A percentile compares a stretch with the other conserved stretches of the same genome.
Evolutionary conservation across 164 flowering plant species (phyloP).

Genomic region (Amborella trichopoda): DNA sequence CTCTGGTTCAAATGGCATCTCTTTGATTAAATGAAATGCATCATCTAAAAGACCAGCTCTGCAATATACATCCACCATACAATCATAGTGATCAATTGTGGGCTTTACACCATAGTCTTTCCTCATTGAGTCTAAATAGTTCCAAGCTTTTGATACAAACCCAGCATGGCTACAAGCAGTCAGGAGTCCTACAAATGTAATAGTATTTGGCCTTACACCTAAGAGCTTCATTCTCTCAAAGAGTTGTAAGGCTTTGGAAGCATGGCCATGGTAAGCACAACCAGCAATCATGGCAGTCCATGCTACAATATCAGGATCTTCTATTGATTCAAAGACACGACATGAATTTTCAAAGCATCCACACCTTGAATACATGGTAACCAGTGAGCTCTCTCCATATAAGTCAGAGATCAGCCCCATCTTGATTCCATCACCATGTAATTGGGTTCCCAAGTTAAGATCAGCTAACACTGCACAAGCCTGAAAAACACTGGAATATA

Average conservation of each 20-base stretch:
- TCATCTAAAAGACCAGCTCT: slow-evolving; percentile 44
- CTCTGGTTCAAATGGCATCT: slow-evolving; percentile 38
- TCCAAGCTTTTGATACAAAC: slow-evolving; percentile 26
- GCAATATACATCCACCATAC: slow-evolving; percentile 41
- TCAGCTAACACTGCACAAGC: slow-evolving; percentile 37
- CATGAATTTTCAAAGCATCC: slow-evolving; percentile 37
- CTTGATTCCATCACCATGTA: slow-evolving; percentile 51
- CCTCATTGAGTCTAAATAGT: slow-evolving; percentile 33
- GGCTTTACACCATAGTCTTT: slow-evolving; percentile 27
- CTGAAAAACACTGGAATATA: slow-evolving; percentile 42
- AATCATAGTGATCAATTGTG: slow-evolving; percentile 40
- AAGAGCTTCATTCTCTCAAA: slow-evolving; percentile 26
- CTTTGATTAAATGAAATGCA: slow-evolving; percentile 25
- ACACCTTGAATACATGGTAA: slow-evolving; percentile 53
- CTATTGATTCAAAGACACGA: slow-evolving; percentile 26
- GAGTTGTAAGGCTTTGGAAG: slow-evolving; percentile 31
- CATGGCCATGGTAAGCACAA: slow-evolving; percentile 42
- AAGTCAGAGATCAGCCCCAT: slow-evolving; percentile 28
- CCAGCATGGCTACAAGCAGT: slow-evolving; percentile 53
- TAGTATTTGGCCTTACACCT: slow-evolving; percentile 32
- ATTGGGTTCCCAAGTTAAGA: slow-evolving; percentile 30
- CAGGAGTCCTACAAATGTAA: slow-evolving; percentile 33
- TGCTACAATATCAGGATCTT: slow-evolving; percentile 35
- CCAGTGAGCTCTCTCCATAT: slow-evolving; percentile 42
- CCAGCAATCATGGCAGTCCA: slow-evolving; percentile 53